Base-by-base conservation (phyloP, 805 yeast species). In the Lipomyces japonicus region DNA sequence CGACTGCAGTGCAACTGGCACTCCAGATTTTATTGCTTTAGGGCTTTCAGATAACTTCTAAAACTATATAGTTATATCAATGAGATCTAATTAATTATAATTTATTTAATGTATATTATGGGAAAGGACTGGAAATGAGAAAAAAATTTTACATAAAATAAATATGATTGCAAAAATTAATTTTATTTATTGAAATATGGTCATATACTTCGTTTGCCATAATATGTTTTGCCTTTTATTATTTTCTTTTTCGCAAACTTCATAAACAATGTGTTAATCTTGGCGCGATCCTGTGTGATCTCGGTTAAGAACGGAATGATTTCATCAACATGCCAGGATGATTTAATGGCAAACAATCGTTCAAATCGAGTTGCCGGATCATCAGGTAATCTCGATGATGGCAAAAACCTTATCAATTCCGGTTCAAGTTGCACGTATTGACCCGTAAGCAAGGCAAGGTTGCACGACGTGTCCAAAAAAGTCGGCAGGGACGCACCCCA, bases 241-340 rank as follows among this genome's bases (percentile, higher is more conserved):
- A 71, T 73, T 57, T 71, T 73, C 57, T 78, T 76, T 43, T 76
- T 72, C 1, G 88, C 86, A 63, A 68, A 80, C 62, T 83, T 84
- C 75, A 81, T 71, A 28, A 81, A 68, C 56, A 81, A 80, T 43
- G 70, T 75, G 26, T 82, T 88, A 16, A 75, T 66, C 64, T 78
- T 82, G 28, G 77, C 48, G 7, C 75, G 75, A 48, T 76, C 76
- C 2, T 67, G 67, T 62, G 82, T 80, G 28, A 84, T 64, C 36
- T 81, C 84, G 16, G 73, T 75, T 10, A 88, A 66, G 59, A 78
- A 82, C 6, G 93, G 90, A 38, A 66, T 71, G 2, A 85, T 71
- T 24, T 84, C 89, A 0, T 70, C 70, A n/a, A 82, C 49, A 0
- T 69, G 74, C 93, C 93, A 85, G 6, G 70, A 68, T 0, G 73